These are phyloP conservation scores for Saccharomycopsis selenospora DNA, from an alignment of 805 yeast genomes.

Conservation along the genomic window DNA sequence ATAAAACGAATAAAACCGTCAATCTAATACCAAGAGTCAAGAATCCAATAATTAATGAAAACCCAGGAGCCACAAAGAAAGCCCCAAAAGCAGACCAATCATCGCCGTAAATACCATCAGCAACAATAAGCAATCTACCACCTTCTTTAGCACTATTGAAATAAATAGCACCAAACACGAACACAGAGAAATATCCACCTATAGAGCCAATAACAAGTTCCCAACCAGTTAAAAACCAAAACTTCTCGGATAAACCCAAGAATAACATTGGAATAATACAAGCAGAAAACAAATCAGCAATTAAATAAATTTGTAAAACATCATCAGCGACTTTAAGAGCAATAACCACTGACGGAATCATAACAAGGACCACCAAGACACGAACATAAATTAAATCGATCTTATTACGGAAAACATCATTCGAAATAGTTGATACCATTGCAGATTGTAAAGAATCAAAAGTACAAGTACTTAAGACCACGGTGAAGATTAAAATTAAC, in stretches of 20 bases:
- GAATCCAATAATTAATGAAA: conserved; percentile 57
- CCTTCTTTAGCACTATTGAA: conserved; percentile 68
- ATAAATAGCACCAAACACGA: conserved; percentile 77
- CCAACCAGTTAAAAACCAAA: conserved; percentile 67
- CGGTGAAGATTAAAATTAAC: conserved; percentile 66
- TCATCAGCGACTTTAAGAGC: conserved; percentile 77
- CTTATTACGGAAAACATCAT: conserved; percentile 82
- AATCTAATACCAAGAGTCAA: conserved; percentile 45
- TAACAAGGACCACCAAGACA: conserved; percentile 59
- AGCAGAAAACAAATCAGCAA: conserved; percentile 84
- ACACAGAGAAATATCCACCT: conserved; percentile 74
- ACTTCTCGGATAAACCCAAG: conserved; percentile 61
- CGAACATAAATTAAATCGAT: conserved; percentile 62
- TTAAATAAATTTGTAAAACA: conserved; percentile 78
- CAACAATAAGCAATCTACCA: conserved; percentile 62
- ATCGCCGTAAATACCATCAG: conserved; percentile 70
- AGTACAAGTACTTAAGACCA: conserved; percentile 76
- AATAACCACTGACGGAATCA: conserved; percentile 82
- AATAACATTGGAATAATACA: conserved; percentile 79
- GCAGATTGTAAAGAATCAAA: conserved; percentile 87
- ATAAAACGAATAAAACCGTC: conserved; percentile 27
- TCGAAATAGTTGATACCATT: conserved; percentile 79
- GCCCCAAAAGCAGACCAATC: conserved; percentile 98
- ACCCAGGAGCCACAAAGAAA: conserved; percentile 83
- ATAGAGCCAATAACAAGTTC: conserved; percentile 81